Evolutionary conservation across 495 filamentous ascomycete genomes (phyloP), one percentile per base, ranked within the genome.

Genomic region (Durotheca rogersii): DNA sequence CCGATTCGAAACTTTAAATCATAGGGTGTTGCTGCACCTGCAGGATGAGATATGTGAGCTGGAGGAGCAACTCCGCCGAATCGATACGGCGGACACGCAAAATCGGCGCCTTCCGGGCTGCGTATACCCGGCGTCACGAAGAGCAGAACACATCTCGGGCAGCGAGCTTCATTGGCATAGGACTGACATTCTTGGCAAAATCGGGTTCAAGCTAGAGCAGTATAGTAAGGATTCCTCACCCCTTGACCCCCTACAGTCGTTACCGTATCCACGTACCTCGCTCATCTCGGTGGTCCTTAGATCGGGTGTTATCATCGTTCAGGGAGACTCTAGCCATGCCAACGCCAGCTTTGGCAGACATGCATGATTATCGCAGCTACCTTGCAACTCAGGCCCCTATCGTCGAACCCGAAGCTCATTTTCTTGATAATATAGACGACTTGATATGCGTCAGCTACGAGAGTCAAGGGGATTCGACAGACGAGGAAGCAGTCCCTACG

Each of bases 41-140:
- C 91, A 95, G 69, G 88, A 93, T 61, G 89, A 95, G 62, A 81
- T 95, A 30, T 75, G 81, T 1, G 86, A 92, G 41, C 73, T 93
- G 40, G 88, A 91, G 58, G 83, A 87, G 56, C 81, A 89, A 30
- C 73, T 93, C 0, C 76, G 81, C n/a, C 70, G 74, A 1, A 68
- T 92, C 0, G 90, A 95, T 54, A 80, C 81, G 23, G 76, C 80
- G 16, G 85, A 90, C 51, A 86, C 86, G 15, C 80, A 86, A 60
- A 73, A 77, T 17, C 72, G 83, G n/a, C 64, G 76, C 4, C 69
- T 79, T 0, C 72, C 78, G 21, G 76, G 83, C 44, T 67, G 73
- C 6, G 63, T 79, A 25, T 60, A 70, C 11, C 83, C 83, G 6
- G 81, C 83, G 0, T 90, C 87, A 0, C 71, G 87, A 14, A 76